Base-by-base conservation (phyloP, 768 basidiomycete genomes). In the Boletus coccyginus region DNA sequence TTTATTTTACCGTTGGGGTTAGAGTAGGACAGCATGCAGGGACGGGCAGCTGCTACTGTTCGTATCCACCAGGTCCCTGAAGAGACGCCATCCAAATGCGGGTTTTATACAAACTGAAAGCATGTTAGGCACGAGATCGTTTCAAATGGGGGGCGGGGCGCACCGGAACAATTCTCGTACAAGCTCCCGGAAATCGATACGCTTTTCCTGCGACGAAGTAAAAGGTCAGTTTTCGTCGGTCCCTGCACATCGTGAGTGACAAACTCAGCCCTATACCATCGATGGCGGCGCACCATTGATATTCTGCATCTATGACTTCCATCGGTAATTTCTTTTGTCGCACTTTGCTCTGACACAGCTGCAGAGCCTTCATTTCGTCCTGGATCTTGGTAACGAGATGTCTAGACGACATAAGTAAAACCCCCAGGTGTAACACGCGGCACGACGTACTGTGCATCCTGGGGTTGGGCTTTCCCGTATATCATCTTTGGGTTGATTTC, bases 281-380 rank as follows among this genome's bases (percentile, higher is more conserved):
- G 13, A 44, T 1, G 14, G 38, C 27, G 7, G 75, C 88, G 31
- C 54, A 94, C 94, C 94, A 98, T 69, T 99, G 96, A 76, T 95
- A 99, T 74, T 98, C 96, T 33, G 95, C 96, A 72, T 98, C 96
- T 47, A 97, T 87, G 56, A 99, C 94, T 73, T 98, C 93, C 96
- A 99, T 99, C 17, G 94, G 94, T 67, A 98, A 75, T 69, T 94
- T 94, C 76, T 95, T 91, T 71, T 94, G 92, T 51, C 87, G 79
- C 14, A 97, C 95, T 72, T 98, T 98, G 57, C 79, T 90, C 72
- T 93, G 86, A 63, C 95, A 97, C 52, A 98, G 76, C 65, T 91
- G 87, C 43, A 99, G 76, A 21, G 96, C 96, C 74, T 95, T 94
- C 54, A 85, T 74, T 73, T 99, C 96, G 72, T 99, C 96, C 66